Base-by-base conservation (phyloP, 805 yeast genomes). In the Ogataea dorogensis region DNA sequence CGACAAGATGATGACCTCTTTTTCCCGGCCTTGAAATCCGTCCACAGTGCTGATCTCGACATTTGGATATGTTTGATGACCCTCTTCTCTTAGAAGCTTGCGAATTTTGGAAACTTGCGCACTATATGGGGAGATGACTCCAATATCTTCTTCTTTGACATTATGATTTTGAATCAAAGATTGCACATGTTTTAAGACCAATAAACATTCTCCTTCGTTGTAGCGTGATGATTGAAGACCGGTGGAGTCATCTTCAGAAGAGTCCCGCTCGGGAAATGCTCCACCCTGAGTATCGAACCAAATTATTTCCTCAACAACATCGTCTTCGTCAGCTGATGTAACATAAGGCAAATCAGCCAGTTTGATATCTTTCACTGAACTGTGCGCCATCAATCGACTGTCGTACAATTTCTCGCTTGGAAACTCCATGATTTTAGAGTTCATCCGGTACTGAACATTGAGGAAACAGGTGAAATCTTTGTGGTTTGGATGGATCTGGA, bases 251-350 rank as follows among this genome's bases (percentile, higher is more conserved):
- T 35, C 44, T 1, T 59, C 63, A 5, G 59, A 59, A 10, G 65
- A 68, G 12, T 70, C 67, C 38, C 66, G 64, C 53, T 89, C 97
- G 0, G 75, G 77, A 51, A 70, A 88, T 23, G 81, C 84, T 6
- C 87, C 95, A 12, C 96, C 96, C 61, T 87, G 93, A 0, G 98
- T 93, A 51, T 93, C 98, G 46, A 82, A 80, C 96, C 96, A 89
- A 2, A 87, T 64, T 0, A 81, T 54, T 2, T 81, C 75, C 1
- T 66, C 64, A 1, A 56, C 57, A 0, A 91, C 76, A 17, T 81
- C 88, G 29, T 67, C 70, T 3, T 56, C 57, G 5, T 64, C 64
- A 2, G 70, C 73, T 5, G 62, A 13, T 16, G 23, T 61, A 10
- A 41, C 48, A 20, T 39, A 27, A 0, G 73, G 71, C 15, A 89